These are phyloP conservation scores for Cladochytrium replicatum DNA, from an alignment of 192 early-diverging fungal genomes.

Conservation along the genomic window DNA sequence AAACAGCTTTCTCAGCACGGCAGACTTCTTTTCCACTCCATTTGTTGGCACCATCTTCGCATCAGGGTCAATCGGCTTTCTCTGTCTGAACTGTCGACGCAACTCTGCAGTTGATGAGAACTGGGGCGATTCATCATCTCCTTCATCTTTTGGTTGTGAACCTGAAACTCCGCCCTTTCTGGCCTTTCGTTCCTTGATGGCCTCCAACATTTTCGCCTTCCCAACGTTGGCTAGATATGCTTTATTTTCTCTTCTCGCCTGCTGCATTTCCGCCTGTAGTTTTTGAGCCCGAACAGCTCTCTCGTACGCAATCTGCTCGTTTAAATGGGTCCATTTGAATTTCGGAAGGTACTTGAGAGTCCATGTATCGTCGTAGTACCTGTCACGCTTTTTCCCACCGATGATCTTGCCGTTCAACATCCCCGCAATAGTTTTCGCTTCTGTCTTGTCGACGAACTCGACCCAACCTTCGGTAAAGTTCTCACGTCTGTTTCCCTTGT, in stretches of 20 bases:
- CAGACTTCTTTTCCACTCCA: no score
- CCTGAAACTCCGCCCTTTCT: no score
- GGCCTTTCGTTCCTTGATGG: constrained; percentile 61
- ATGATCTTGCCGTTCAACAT: constrained; percentile 75
- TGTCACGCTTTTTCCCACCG: constrained; percentile 75
- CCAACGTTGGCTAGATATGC: constrained; percentile 80
- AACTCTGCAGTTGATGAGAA: no score
- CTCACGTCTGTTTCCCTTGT: constrained; percentile 67
- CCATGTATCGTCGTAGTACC: constrained; percentile 93
- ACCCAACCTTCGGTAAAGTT: constrained; percentile 97
- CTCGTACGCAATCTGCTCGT: constrained; percentile 79
- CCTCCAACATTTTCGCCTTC: constrained; percentile 74
- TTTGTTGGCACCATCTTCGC: no score
- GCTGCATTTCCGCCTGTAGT: constrained; percentile 70
- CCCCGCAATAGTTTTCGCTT: constrained; percentile 66
- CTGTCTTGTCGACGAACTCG: constrained; percentile 87
- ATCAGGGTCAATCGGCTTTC: no score
- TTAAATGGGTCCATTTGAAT: constrained; percentile 95
- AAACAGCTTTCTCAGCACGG: no score
- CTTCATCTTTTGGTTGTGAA: no score
- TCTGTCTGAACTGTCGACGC: no score
- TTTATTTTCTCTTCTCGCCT: constrained; percentile 80
- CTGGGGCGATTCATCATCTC: no score
- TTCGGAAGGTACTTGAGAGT: constrained; percentile 90
- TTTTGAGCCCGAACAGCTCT: constrained; percentile 65